Evolutionary conservation across 2,329 filamentous ascomycete genomes (phyloP).

Genomic region (Pseudogymnoascus sp.): DNA sequence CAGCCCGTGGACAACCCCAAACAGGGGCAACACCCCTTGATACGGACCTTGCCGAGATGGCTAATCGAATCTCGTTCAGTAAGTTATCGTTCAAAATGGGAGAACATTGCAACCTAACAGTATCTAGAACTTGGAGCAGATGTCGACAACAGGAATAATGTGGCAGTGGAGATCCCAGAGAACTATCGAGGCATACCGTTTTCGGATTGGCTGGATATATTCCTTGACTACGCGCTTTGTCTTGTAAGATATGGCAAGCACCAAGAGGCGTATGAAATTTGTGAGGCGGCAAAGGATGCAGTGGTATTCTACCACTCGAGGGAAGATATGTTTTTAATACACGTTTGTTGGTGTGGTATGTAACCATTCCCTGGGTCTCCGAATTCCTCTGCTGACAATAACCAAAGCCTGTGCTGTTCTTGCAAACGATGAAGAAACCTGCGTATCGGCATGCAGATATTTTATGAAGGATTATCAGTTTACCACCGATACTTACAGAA

Average conservation of each 20-base stretch:
- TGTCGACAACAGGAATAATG: conserved; percentile 13
- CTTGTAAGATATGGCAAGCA: conserved; percentile 60
- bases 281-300: conserved; percentile 69
- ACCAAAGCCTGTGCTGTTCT: conserved; percentile 69
- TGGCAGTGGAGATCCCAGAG: conserved; percentile 19
- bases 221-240: conserved; percentile 76
- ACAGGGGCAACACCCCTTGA: conserved; percentile 21
- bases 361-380: neutral
- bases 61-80: conserved; percentile 25
- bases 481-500: conserved; percentile 71
- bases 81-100: conserved; percentile 1
- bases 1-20: conserved; percentile 16
- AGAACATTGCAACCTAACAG: conserved; percentile 14
- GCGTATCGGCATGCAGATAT: conserved; percentile 65
- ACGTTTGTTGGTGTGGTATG: conserved; percentile 68
- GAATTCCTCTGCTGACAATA: conserved; percentile 14
- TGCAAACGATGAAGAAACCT: conserved; percentile 69
- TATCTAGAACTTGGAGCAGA: conserved; percentile 22
- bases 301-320: conserved; percentile 71
- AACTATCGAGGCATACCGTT: conserved; percentile 72
- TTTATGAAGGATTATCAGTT: conserved; percentile 78
- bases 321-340: conserved; percentile 61
- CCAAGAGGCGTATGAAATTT: conserved; percentile 69
- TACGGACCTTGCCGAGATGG: conserved; percentile 23
- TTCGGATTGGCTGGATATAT: conserved; percentile 78